Evolutionary conservation across 495 filamentous ascomycete species (phyloP).

Genomic region (Trichoderma reesei): DNA sequence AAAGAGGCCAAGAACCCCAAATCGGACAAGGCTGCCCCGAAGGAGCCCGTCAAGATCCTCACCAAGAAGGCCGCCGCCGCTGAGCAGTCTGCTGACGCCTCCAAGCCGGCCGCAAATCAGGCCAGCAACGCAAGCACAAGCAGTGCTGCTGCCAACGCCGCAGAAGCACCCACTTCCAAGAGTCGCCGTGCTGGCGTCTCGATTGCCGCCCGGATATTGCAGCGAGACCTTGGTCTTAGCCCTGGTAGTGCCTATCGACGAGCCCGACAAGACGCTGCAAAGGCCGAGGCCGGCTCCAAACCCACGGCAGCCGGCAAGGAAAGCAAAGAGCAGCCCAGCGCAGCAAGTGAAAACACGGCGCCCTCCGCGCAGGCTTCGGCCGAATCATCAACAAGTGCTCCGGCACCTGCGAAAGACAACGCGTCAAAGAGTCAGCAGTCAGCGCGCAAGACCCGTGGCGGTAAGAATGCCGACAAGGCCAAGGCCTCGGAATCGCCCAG

Average conservation of each 20-base stretch:
- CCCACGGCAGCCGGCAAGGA: conserved; percentile 21
- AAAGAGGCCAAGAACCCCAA: conserved; percentile 53
- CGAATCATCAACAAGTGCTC: conserved; percentile 21
- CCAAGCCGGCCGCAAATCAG: conserved; percentile 30
- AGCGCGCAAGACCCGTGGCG: conserved; percentile 20
- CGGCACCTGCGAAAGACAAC: neutral
- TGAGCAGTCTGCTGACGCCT: conserved; percentile 40
- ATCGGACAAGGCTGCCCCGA: conserved; percentile 47
- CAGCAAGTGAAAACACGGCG: conserved; percentile 25
- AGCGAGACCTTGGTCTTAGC: conserved; percentile 81
- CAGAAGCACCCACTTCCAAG: conserved; percentile 19
- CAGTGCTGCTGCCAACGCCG: conserved; percentile 8
- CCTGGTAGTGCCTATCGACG: conserved; percentile 47
- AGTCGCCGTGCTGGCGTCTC: conserved; percentile 57
- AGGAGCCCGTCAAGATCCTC: conserved; percentile 71
- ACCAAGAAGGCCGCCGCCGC: conserved; percentile 53
- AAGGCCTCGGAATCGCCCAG: conserved; percentile 3
- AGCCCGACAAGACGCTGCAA: conserved; percentile 42
- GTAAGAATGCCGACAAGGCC: conserved; percentile 17
- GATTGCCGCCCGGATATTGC: conserved; percentile 74
- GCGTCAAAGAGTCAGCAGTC: conserved; percentile 18
- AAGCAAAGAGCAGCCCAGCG: conserved; percentile 18
- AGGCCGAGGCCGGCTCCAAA: conserved; percentile 37
- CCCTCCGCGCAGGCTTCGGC: conserved; percentile 21
- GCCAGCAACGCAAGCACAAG: conserved; percentile 22